These are phyloP conservation scores for Colletotrichum liaoningense DNA, from an alignment of 2,329 filamentous ascomycete species.

Conservation along the genomic window DNA sequence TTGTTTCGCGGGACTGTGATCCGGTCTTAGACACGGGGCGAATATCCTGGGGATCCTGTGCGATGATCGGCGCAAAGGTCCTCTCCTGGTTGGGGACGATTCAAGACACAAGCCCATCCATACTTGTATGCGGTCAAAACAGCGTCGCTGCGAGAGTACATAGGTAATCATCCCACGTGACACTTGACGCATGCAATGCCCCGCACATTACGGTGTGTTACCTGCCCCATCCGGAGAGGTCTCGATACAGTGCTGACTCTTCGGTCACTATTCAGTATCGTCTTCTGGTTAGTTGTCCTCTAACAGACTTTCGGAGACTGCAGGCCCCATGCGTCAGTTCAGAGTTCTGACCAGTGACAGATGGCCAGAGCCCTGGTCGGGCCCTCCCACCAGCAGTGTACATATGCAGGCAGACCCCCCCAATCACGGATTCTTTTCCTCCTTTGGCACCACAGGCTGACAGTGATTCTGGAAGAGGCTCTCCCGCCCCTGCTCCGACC, in stretches of 20 bases:
- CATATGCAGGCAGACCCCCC: not conserved
- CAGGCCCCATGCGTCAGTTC: not conserved
- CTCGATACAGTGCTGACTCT: not conserved
- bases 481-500: not conserved
- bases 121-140: slow-evolving; percentile 4
- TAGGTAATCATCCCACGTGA: too few relatives aligned
- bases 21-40: not conserved
- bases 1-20: not conserved
- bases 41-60: not conserved
- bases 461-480: not conserved
- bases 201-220: not conserved
- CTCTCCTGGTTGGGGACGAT: not conserved
- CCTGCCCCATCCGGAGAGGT: not conserved
- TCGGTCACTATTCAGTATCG: not conserved
- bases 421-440: not conserved
- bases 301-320: not conserved
- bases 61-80: not conserved
- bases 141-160: not conserved
- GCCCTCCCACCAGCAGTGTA: too few relatives aligned
- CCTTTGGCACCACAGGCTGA: not conserved
- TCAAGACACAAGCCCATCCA: too few relatives aligned
- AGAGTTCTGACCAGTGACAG: not conserved
- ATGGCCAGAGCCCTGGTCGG: not conserved
- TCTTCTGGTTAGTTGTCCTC: not conserved
- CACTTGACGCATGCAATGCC: not conserved